phyloP scores from a whole-genome alignment of 371 early-diverging fungal genomes.

The Haplosporangium sp. region DNA sequence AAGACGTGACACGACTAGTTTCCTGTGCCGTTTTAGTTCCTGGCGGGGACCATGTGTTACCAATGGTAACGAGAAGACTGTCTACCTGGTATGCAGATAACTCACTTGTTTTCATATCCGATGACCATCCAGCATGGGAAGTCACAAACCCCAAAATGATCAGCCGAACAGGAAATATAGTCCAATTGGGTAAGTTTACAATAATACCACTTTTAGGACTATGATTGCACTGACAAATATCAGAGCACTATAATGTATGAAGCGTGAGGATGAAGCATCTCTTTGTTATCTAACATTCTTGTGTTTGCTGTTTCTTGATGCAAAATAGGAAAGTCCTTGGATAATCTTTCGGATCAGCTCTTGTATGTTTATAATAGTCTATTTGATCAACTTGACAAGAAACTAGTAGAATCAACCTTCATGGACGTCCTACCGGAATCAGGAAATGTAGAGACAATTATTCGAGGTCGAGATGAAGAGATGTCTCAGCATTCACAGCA shows the following conservation, averaged over 20 bases:
- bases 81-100: slow-evolving; percentile 44
- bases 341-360: slow-evolving; percentile 34
- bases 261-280: not conserved
- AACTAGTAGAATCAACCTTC: slow-evolving; percentile 20
- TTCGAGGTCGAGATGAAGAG: not conserved
- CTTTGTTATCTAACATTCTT: not conserved
- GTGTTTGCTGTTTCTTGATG: not conserved
- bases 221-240: too few relatives aligned
- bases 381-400: slow-evolving; percentile 36
- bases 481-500: too few relatives aligned
- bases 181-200: slow-evolving; percentile 31
- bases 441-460: not conserved
- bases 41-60: slow-evolving; percentile 39
- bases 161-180: slow-evolving; percentile 38
- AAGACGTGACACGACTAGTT: slow-evolving; percentile 32
- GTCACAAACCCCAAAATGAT: slow-evolving; percentile 25
- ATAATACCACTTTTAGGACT: too few relatives aligned
- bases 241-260: not conserved
- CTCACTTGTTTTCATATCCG: slow-evolving; percentile 44
- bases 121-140: slow-evolving; percentile 49
- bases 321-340: slow-evolving; percentile 21
- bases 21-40: slow-evolving; percentile 49
- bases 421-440: slow-evolving; percentile 1
- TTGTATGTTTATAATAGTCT: slow-evolving; percentile 23
- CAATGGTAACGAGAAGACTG: slow-evolving; percentile 42